Evolutionary conservation across 768 basidiomycete genomes (phyloP).

Genomic region (Royoungia palumana): DNA sequence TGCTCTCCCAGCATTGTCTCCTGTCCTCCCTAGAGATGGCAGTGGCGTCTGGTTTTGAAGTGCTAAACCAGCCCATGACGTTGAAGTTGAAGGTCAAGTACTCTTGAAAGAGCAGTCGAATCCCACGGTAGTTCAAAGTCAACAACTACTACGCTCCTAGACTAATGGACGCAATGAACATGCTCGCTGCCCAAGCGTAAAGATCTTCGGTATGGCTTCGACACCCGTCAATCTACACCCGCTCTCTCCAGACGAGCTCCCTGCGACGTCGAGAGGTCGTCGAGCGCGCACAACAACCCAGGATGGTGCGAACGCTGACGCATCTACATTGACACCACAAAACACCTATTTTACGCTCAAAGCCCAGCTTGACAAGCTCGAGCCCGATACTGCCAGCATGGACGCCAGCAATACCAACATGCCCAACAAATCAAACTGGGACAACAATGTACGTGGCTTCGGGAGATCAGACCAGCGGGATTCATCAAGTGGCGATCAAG

Average conservation of each 20-base stretch:
- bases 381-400: conserved; percentile 26
- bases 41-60: conserved; percentile 36
- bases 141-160: too few species aligned
- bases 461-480: conserved; percentile 39
- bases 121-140: conserved; percentile 12
- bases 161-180: not conserved
- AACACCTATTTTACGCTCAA: conserved; percentile 62
- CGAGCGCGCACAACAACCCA: conserved; percentile 40
- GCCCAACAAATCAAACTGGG: conserved; percentile 36
- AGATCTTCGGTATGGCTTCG: conserved; percentile 25
- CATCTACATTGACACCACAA: conserved; percentile 26
- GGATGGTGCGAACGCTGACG: conserved; percentile 25
- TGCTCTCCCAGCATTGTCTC: conserved; percentile 77
- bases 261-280: conserved; percentile 40
- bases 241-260: conserved; percentile 54
- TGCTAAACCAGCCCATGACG: conserved; percentile 36
- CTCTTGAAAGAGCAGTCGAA: conserved; percentile 4
- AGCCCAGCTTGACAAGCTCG: conserved; percentile 51
- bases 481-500: conserved; percentile 17
- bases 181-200: conserved; percentile 9
- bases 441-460: conserved; percentile 57
- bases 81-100: not conserved
- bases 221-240: conserved; percentile 73
- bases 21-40: conserved; percentile 61
- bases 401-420: conserved; percentile 6